phyloP scores from a whole-genome alignment of 768 basidiomycete genomes.

The Mycena metata region DNA sequence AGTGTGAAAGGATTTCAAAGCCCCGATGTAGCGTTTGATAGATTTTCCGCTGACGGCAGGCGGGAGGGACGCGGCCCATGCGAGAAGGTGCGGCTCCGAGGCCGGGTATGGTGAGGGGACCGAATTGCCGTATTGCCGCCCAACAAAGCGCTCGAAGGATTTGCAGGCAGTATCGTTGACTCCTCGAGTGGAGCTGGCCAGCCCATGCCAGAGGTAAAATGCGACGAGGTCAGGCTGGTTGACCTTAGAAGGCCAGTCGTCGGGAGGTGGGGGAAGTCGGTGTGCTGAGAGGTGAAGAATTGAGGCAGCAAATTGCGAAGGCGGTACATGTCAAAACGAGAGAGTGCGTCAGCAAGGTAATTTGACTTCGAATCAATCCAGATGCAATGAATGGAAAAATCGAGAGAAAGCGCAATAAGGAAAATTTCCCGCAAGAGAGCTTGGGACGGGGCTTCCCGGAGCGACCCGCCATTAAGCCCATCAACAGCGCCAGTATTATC shows the following conservation, averaged over 20 bases:
- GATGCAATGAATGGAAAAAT: slow-evolving; percentile 16
- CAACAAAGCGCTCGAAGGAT: slow-evolving; percentile 15
- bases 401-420: slow-evolving; percentile 4
- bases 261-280: slow-evolving; percentile 16
- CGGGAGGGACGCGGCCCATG: slow-evolving; percentile 12
- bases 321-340: slow-evolving; percentile 16
- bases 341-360: slow-evolving; percentile 18
- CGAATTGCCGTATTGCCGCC: neutral
- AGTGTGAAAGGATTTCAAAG: slow-evolving; percentile 10
- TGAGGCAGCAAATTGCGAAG: neutral
- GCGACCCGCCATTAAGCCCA: slow-evolving; percentile 9
- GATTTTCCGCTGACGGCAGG: slow-evolving; percentile 9
- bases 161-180: slow-evolving; percentile 15
- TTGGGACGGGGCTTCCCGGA: slow-evolving; percentile 5
- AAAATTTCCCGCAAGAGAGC: slow-evolving; percentile 4
- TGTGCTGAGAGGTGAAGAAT: slow-evolving; percentile 5
- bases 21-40: slow-evolving; percentile 14
- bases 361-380: slow-evolving; percentile 22
- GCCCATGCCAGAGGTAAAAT: slow-evolving; percentile 17
- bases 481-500: slow-evolving; percentile 5
- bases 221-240: slow-evolving; percentile 20
- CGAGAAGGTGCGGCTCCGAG: slow-evolving; percentile 6
- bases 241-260: slow-evolving; percentile 15
- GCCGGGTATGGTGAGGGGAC: slow-evolving; percentile 8
- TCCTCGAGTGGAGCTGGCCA: slow-evolving; percentile 7